Percentiles rank a stretch among this genome's conserved stretches.
Conservation (phyloP, 805 yeast genomes). For the Sugiyamaella chiloensis region DNA sequence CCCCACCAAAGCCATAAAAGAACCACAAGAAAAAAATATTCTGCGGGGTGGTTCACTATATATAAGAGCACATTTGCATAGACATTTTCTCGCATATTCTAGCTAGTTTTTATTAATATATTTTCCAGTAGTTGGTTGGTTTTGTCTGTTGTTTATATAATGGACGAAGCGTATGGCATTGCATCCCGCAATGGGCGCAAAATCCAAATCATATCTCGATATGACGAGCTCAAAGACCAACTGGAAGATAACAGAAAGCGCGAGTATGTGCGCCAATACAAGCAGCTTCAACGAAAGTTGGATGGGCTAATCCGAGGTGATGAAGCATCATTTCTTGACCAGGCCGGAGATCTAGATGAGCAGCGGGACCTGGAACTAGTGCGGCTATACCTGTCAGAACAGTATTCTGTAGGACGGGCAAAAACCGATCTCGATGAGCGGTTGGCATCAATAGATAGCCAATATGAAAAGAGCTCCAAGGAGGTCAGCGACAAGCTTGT, state of each 20-base stretch:
- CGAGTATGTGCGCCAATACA: constrained; percentile 15
- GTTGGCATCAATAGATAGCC: constrained; percentile 14
- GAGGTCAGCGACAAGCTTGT: constrained; percentile 15
- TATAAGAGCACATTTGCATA: no score
- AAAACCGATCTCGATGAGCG: constrained; percentile 12
- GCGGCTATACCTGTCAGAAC: constrained; percentile 15
- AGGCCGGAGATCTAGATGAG: constrained; percentile 21
- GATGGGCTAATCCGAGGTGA: constrained; percentile 13
- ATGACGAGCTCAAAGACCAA: constrained; percentile 14
- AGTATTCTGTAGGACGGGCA: constrained; percentile 15
- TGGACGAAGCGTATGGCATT: not conserved
- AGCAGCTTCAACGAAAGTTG: constrained; percentile 9
- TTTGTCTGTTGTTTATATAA: not conserved
- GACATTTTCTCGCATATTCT: no score
- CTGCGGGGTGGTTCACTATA: no score
- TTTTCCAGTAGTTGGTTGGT: no score
- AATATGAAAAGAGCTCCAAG: constrained; percentile 8
- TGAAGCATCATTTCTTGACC: constrained; percentile 18
- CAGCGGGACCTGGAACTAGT: constrained; percentile 22
- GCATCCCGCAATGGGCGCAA: constrained; percentile 5
- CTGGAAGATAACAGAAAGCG: constrained; percentile 10
- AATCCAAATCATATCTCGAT: constrained; percentile 4
- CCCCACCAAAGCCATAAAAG: no score
- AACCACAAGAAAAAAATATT: no score
- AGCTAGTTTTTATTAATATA: not conserved